Evolutionary conservation across 768 basidiomycete species (phyloP).

Genomic region (Filobasidium floriforme): DNA sequence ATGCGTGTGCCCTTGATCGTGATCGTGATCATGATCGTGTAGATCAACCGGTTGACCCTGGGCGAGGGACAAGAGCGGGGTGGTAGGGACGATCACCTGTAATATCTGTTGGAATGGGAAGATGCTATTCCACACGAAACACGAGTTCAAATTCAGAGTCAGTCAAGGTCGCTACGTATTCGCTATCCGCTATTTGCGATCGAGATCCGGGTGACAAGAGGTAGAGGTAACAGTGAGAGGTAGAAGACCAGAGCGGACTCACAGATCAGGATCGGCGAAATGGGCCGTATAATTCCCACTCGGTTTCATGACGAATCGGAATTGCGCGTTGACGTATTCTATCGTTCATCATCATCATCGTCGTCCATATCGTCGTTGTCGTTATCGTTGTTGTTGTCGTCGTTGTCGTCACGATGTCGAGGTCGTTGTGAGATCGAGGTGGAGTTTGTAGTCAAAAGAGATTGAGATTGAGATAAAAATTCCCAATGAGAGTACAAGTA

Average conservation of each 20-base stretch:
- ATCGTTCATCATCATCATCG: too few species aligned
- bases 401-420: too few species aligned
- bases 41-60: conserved; percentile 31
- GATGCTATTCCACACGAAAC: conserved; percentile 53
- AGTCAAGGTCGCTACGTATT: conserved; percentile 11
- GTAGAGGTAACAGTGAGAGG: too few species aligned
- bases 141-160: not conserved
- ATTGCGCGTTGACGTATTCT: conserved; percentile 95
- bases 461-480: too few species aligned
- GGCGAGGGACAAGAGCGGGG: conserved; percentile 64
- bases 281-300: conserved; percentile 82
- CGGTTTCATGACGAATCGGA: conserved; percentile 91
- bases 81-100: conserved; percentile 84
- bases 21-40: not conserved
- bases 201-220: conserved; percentile 9
- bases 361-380: too few species aligned
- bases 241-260: conserved; percentile 47
- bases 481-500: too few species aligned
- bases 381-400: too few species aligned
- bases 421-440: too few species aligned
- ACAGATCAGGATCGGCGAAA: conserved; percentile 97
- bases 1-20: not conserved
- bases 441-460: too few species aligned
- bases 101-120: conserved; percentile 94
- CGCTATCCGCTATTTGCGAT: too few species aligned